These are phyloP conservation scores for Penicillium sp. DNA, from an alignment of 2,329 filamentous ascomycete species.

Conservation along the genomic window DNA sequence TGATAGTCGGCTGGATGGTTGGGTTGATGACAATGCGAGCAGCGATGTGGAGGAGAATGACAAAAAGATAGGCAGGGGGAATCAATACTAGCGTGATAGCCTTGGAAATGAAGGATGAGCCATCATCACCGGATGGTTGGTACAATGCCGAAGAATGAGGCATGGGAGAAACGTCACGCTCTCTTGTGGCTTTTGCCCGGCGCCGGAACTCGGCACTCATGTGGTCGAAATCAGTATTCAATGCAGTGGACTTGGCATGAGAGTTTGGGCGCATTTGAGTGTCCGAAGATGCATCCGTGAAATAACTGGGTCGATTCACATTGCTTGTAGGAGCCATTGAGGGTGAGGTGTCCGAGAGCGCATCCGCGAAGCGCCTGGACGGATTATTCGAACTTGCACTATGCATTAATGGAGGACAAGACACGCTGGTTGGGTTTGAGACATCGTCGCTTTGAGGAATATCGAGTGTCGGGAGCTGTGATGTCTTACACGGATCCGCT, in stretches of 20 bases:
- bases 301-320: neutral
- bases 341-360: neutral
- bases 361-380: neutral
- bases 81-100: constrained; percentile 74
- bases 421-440: neutral
- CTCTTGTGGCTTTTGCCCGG: constrained; percentile 55
- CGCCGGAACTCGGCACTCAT: constrained; percentile 46
- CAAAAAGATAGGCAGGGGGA: constrained; percentile 75
- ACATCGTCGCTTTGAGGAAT: neutral
- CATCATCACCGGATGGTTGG: constrained; percentile 53
- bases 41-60: constrained; percentile 77
- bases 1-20: constrained; percentile 24
- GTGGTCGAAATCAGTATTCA: constrained; percentile 26
- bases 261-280: neutral
- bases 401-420: neutral
- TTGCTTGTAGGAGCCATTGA: neutral
- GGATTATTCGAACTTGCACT: neutral
- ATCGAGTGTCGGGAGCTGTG: neutral
- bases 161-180: constrained; percentile 63
- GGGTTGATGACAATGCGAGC: constrained; percentile 61
- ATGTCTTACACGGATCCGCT: neutral
- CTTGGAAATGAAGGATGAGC: constrained; percentile 68
- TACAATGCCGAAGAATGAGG: constrained; percentile 65
- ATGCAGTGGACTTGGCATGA: constrained; percentile 31
- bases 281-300: constrained; percentile 3